Conservation (phyloP, 306 rosid species). For the Mimosa bimucronata region DNA sequence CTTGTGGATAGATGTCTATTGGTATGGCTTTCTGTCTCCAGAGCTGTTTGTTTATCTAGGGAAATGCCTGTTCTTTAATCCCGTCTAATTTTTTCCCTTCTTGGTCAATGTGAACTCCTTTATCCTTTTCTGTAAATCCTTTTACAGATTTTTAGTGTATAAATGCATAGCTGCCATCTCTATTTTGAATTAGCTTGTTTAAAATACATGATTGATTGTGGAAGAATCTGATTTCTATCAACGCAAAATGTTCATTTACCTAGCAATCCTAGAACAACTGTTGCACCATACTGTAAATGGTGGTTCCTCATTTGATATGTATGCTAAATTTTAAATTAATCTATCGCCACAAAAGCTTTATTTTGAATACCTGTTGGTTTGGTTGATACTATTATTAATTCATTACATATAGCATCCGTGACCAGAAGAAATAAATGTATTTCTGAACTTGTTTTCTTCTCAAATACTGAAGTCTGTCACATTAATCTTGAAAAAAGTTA, state of each 20-base stretch:
- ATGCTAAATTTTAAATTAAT: background rate
- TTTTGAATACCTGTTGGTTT: conserved; percentile 8
- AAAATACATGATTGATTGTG: background rate
- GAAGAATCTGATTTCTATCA: conserved; percentile 18
- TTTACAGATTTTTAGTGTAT: background rate
- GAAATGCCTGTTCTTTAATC: conserved; percentile 8
- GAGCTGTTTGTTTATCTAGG: background rate
- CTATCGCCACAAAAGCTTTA: background rate
- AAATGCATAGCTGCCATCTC: conserved; percentile 2
- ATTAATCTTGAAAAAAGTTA: conserved; percentile 3
- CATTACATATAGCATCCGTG: background rate
- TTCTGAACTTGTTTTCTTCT: background rate
- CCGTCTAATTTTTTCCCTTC: background rate
- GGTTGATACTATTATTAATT: conserved; percentile 17
- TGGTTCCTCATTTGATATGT: background rate
- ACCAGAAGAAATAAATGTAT: conserved; percentile 7
- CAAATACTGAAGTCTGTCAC: background rate
- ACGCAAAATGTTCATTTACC: conserved; percentile 1
- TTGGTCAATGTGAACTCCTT: background rate
- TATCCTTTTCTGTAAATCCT: conserved; percentile 6
- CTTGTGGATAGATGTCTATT: conserved; percentile 68
- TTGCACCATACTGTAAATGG: background rate
- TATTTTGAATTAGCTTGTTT: conserved; percentile 17
- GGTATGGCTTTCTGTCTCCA: conserved; percentile 48
- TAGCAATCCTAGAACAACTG: background rate